A percentile compares a stretch with the other conserved stretches of the same genome.
phyloP scores from a whole-genome alignment of 139 green algal species.

The Trebouxia sp. region DNA sequence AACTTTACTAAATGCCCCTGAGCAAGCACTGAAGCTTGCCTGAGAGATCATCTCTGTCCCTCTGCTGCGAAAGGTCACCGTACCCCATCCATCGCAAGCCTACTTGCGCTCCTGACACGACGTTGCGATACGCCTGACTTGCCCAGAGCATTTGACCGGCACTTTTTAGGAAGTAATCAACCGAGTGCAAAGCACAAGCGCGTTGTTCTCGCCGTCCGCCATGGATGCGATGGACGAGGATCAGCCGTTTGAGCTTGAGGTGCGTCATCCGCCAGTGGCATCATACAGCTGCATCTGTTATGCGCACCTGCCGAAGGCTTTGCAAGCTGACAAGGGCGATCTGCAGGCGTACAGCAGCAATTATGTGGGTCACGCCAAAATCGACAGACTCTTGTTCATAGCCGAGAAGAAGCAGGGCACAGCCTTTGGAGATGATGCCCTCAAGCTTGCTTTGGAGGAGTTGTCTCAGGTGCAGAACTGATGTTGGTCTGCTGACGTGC shows the following conservation, averaged over 20 bases:
- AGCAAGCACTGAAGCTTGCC: too few species aligned
- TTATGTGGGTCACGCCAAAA: slow-evolving; percentile 71
- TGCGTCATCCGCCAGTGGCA: neutral
- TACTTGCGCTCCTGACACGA: too few species aligned
- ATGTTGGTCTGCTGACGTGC: neutral
- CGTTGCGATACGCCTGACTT: too few species aligned
- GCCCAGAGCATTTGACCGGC: too few species aligned
- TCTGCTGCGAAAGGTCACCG: too few species aligned
- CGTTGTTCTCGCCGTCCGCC: neutral
- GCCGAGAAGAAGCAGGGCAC: slow-evolving; percentile 56
- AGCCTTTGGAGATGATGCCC: slow-evolving; percentile 71
- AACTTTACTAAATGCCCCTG: too few species aligned
- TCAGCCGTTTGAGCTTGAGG: slow-evolving; percentile 26
- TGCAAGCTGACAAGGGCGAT: neutral
- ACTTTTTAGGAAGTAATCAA: too few species aligned
- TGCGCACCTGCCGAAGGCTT: too few species aligned
- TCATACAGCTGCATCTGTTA: too few species aligned
- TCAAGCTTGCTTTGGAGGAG: slow-evolving; percentile 73
- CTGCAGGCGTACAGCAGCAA: slow-evolving; percentile 70
- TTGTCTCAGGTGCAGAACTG: slow-evolving; percentile 30
- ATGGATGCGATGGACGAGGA: slow-evolving; percentile 11
- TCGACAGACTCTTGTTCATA: slow-evolving; percentile 78
- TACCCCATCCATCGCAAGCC: too few species aligned
- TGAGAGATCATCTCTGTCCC: too few species aligned
- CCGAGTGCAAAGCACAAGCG: too few species aligned